Conservation (phyloP, 768 basidiomycete species). For the Mycena olivaceomarginata region DNA sequence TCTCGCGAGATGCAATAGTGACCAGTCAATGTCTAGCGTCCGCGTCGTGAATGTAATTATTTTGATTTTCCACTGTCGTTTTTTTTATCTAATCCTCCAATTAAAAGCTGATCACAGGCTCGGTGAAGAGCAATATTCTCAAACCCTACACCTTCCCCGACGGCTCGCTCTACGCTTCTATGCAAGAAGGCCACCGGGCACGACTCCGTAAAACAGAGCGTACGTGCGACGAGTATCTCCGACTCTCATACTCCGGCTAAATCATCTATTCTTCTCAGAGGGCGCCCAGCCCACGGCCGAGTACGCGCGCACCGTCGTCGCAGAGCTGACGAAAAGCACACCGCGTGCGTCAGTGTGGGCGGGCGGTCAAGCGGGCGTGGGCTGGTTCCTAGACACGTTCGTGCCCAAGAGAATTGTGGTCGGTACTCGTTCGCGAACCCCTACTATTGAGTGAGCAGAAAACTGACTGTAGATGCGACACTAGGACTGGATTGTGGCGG, state of each 20-base stretch:
- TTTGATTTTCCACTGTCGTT: too few relatives aligned
- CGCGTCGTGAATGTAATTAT: not conserved
- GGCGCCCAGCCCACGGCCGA: not conserved
- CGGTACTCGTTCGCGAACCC: not conserved
- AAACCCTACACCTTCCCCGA: constrained; percentile 4
- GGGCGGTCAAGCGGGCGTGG: not conserved
- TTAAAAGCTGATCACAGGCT: constrained; percentile 21
- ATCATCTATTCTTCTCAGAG: not conserved
- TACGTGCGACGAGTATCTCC: not conserved
- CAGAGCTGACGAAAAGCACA: not conserved
- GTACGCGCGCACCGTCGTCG: constrained; percentile 12
- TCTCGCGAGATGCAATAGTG: not conserved
- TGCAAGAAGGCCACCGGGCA: not conserved
- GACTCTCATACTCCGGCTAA: not conserved
- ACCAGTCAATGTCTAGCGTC: not conserved
- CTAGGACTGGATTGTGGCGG: not conserved
- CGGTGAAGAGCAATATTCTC: constrained; percentile 12
- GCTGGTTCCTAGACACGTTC: not conserved
- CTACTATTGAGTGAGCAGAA: not conserved
- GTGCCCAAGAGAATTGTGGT: not conserved
- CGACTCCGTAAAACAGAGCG: not conserved
- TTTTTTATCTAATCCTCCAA: not conserved
- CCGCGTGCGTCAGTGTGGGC: constrained; percentile 10
- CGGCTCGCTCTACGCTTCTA: not conserved
- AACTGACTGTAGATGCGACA: not conserved